Evolutionary conservation across 306 rosid genomes (phyloP), one percentile per base, ranked within the genome.

Genomic region (Ochetophila trinervis): DNA sequence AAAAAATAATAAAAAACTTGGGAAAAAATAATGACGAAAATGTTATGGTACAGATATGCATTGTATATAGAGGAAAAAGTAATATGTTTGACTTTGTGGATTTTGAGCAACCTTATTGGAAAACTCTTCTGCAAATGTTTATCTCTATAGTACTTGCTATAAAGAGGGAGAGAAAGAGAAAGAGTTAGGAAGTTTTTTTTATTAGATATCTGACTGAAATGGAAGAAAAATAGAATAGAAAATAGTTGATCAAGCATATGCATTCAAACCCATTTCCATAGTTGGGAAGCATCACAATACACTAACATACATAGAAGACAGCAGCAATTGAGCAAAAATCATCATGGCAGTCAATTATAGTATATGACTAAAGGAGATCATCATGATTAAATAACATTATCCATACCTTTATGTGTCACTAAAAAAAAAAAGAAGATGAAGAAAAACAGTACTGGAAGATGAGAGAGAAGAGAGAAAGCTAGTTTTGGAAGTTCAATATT

Each of bases 341-440:
- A 15, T 59, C 63, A 40, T 40, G 45, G 45, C 10, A 40, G 27
- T 59, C n/a, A 5, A 37, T 34, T 11, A n/a, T 37, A 40, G 3
- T 15, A 60, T 60, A 59, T 60, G 35, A 21, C 15, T 22, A 1
- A 36, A 42, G 20, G 21, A 48, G n/a, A 63, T 51, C 18, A 13
- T 35, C 6, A 50, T 53, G 0, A 35, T 65, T 42, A 37, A 36
- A 40, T 48, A 34, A 34, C 42, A 52, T 67, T 60, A 30, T 27
- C 19, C 63, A 5, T 60, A 67, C 73, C 73, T 74, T 67, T 66
- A 53, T 37, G 30, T 40, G 8, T 44, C n/a, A 51, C 48, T 6
- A 53, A 27, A 53, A 50, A 32, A 54, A 57, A n/a, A 51, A 35
- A 8, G n/a, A 4, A 9, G 50, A 18, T 51, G 75, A 70, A 62